phyloP scores from a whole-genome alignment of 2,329 filamentous ascomycete genomes.

The Aspergillus chevalieri region DNA sequence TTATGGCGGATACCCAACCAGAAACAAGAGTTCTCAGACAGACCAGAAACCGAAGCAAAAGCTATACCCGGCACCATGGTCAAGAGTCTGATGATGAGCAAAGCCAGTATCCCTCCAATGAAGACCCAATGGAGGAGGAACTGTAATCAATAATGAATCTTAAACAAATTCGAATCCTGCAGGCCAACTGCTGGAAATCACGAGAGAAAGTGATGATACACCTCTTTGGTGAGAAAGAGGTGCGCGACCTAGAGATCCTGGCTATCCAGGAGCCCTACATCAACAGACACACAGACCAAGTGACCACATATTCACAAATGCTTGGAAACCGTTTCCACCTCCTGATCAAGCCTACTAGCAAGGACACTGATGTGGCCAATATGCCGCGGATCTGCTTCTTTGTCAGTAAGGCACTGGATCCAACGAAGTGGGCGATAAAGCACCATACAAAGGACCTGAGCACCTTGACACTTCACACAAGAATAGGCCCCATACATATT shows the following conservation, averaged over 20 bases:
- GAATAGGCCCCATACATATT: conserved; percentile 3
- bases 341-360: neutral
- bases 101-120: neutral
- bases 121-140: neutral
- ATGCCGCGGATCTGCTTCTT: conserved; percentile 19
- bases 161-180: neutral
- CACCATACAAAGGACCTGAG: conserved; percentile 13
- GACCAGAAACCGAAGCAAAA: neutral
- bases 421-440: conserved; percentile 10
- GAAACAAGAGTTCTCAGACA: neutral
- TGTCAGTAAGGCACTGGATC: conserved; percentile 17
- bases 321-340: conserved; percentile 1
- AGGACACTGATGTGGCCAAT: neutral
- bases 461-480: conserved; percentile 3
- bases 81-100: neutral
- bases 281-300: conserved; percentile 1
- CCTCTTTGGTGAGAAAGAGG: conserved; percentile 4
- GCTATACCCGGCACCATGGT: neutral
- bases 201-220: conserved; percentile 3
- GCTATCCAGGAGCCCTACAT: conserved; percentile 5
- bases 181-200: conserved; percentile 3
- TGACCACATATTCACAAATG: conserved; percentile 4
- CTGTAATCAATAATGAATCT: neutral
- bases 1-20: no score
- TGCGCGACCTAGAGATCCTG: conserved; percentile 4